A percentile compares a stretch with the other conserved stretches of the same genome.
These are phyloP conservation scores for Blastobotrys persicus DNA, from an alignment of 1,139 yeast genomes.

Conservation along the genomic window DNA sequence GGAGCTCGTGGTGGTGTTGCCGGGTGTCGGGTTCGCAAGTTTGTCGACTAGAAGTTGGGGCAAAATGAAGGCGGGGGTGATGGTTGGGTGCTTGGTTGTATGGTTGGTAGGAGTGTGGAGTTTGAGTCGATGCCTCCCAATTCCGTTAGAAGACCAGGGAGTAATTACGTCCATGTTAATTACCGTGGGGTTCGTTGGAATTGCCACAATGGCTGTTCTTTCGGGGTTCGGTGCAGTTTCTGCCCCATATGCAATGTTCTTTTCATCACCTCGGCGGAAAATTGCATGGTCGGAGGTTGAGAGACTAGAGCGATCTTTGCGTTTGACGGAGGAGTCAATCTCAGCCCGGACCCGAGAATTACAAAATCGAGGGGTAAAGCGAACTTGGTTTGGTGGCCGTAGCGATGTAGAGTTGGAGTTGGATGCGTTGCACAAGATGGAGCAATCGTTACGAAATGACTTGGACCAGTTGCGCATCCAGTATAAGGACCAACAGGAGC, in stretches of 20 bases:
- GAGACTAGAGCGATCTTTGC: slow-evolving; percentile 38
- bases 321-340: slow-evolving; percentile 38
- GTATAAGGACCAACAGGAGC: slow-evolving; percentile 30
- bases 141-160: slow-evolving; percentile 31
- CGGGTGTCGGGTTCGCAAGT: slow-evolving; percentile 33
- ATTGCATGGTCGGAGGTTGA: slow-evolving; percentile 37
- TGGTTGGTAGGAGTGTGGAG: slow-evolving; percentile 36
- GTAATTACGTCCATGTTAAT: slow-evolving; percentile 39
- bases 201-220: slow-evolving; percentile 64
- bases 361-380: background rate
- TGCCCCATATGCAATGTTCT: slow-evolving; percentile 51
- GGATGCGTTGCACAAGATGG: slow-evolving; percentile 53
- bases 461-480: slow-evolving; percentile 29
- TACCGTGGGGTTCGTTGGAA: slow-evolving; percentile 67
- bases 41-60: slow-evolving; percentile 5
- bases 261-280: slow-evolving; percentile 28
- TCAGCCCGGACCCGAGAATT: slow-evolving; percentile 11
- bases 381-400: slow-evolving; percentile 41
- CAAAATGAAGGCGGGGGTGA: slow-evolving; percentile 19
- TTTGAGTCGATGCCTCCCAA: slow-evolving; percentile 37
- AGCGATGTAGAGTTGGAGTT: slow-evolving; percentile 71
- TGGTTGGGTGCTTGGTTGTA: slow-evolving; percentile 24
- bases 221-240: slow-evolving; percentile 76
- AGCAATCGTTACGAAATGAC: slow-evolving; percentile 35
- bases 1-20: slow-evolving; percentile 37